Base-by-base conservation (phyloP, 495 filamentous ascomycete species). In the Neurospora sp. region DNA sequence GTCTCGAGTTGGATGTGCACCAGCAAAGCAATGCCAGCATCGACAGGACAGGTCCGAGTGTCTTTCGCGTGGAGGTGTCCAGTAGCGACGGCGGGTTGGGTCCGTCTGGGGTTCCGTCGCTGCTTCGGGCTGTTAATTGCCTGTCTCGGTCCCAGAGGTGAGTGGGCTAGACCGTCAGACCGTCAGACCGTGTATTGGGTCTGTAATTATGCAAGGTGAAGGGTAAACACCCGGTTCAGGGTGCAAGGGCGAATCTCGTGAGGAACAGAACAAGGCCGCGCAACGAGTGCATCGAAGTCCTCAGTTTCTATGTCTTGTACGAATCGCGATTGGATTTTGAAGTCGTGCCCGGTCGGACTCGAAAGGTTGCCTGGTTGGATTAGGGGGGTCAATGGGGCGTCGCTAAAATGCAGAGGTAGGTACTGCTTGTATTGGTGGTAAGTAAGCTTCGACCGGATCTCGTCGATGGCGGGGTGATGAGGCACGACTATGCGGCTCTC, bases 1-100 rank as follows among this genome's bases (percentile, higher is more conserved):
- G 72, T 71, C 20, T 46, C 40, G n/a, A 60, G 74, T 42, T 71
- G 71, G 71, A 74, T 75, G 73, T 75, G 73, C 74, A 77, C 70
- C 54, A 71, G 70, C 72, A 72, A 69, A 77, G 75, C 77, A 72
- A 76, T 72, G 39, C 73, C 35, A 54, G 66, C 69, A 73, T 69
- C 72, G 54, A 39, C 39, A 16, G 27, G 69, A 70, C 38, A 42
- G 72, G 54, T 20, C 27, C 76, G 54, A 70, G 70, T 23, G 39
- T 70, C 71, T 69, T 72, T 35, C 62, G 39, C 38, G 70, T 66
- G 10, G 49, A 10, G 44, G 11, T n/a, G 70, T 23, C 44, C 44
- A 49, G 44, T 49, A 49, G n/a, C 18, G 44, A 46, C 18, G n/a
- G 44, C 44, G 44, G 44, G 44, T 46, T 46, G 44, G 44, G 49